Base-by-base conservation (phyloP, 2,329 filamentous ascomycete species). In the Fusarium gaditjirri region DNA sequence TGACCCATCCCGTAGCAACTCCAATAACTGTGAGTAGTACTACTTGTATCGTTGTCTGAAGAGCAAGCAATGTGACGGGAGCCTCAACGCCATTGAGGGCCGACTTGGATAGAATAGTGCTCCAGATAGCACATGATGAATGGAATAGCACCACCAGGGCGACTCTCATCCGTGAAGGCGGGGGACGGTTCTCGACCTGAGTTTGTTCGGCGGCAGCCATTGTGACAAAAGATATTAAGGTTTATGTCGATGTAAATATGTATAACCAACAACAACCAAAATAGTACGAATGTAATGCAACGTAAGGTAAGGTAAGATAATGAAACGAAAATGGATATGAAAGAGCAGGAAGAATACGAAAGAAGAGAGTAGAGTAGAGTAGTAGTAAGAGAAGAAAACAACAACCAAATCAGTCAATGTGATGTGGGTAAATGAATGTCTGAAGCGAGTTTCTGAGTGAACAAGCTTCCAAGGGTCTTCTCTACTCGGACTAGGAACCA, bases 41-140 rank as follows among this genome's bases (percentile, higher is more conserved):
- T 12, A 76, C 71, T 42, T 76, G 75, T 50, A 76, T 64, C 36
- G 75, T 61, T 9, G 75, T 76, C 68, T 76, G 75, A 14, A 76
- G 71, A 17, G 75, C 75, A 29, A 76, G 73, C 25, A 76, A 63
- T 35, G 75, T 76, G 36, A 76, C 75, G 38, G 75, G 75, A 2
- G 75, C 75, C 53, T 76, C 75, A 36, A 76, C 73, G 12, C 75
- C 75, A 42, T 76, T 76, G 27, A 76, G 73, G 38, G 75, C 75
- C 35, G 75, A 76, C 61, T 76, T 76, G 52, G 75, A 76, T 27
- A 76, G 69, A 38, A 76, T 76, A 27, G 75, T 76, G 59, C 73
- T 76, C 73, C 73, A 75, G 57, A 76, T 76, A 54, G 75, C 75
- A 56, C 75, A 76, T 25, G 75, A 71, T 39, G 75, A 76, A 61